Conservation (phyloP, 1,284 basidiomycete species). For the Hypsizygus ulmarius region DNA sequence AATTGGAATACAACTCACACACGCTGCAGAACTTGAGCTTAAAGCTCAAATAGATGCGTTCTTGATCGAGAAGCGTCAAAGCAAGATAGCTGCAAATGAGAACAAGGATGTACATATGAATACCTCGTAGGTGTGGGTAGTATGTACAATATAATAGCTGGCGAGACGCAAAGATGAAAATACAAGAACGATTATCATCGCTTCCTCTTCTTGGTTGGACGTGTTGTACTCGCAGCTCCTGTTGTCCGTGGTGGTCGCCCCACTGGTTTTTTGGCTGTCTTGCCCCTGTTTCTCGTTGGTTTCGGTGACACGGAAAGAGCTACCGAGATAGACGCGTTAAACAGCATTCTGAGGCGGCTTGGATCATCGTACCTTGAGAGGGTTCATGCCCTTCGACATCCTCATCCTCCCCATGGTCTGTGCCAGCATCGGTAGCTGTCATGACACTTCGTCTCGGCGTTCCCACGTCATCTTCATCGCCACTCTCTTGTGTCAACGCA, state of each 20-base stretch:
- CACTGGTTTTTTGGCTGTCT: conserved; percentile 21
- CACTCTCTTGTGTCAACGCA: conserved; percentile 74
- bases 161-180: neutral
- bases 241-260: conserved; percentile 17
- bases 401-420: conserved; percentile 63
- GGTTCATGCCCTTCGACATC: conserved; percentile 53
- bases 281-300: conserved; percentile 29
- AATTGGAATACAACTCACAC: neutral
- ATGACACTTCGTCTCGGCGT: conserved; percentile 57
- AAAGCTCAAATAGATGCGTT: conserved; percentile 46
- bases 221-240: conserved; percentile 23
- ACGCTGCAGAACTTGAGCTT: conserved; percentile 37
- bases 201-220: conserved; percentile 36
- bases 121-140: conserved; percentile 5
- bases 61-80: conserved; percentile 38
- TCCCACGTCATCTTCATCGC: conserved; percentile 57
- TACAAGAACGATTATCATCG: conserved; percentile 16
- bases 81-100: conserved; percentile 18
- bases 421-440: conserved; percentile 68
- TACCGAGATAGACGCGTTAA: conserved; percentile 12
- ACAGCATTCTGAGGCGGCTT: neutral
- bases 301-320: conserved; percentile 34
- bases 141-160: conserved; percentile 11
- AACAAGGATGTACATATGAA: conserved; percentile 20
- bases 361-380: conserved; percentile 48